These are phyloP conservation scores for Neurospora sublineolata DNA, from an alignment of 495 filamentous ascomycete genomes.

Conservation along the genomic window DNA sequence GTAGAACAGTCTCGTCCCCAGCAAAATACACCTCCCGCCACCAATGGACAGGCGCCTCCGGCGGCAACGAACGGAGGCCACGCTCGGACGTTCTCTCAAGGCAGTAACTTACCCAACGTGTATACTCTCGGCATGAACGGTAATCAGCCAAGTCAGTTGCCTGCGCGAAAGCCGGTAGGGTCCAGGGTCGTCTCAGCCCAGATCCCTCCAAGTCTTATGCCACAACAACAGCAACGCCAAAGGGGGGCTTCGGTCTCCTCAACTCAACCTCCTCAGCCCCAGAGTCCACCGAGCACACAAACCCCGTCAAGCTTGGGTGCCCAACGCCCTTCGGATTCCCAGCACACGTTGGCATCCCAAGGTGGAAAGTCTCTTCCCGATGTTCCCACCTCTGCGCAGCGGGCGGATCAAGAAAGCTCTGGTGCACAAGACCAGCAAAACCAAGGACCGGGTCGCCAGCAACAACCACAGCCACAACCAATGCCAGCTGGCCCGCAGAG, in stretches of 20 bases:
- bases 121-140: background rate
- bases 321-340: background rate
- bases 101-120: background rate
- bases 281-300: background rate
- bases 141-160: background rate
- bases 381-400: background rate
- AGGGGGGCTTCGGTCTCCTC: background rate
- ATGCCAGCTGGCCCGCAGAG: background rate
- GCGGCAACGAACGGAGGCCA: background rate
- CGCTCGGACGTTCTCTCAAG: background rate
- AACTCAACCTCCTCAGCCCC: background rate
- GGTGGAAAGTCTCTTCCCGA: background rate
- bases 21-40: slow-evolving; percentile 11
- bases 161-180: slow-evolving; percentile 4
- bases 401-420: background rate
- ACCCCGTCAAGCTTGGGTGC: background rate
- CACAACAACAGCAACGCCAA: slow-evolving; percentile 2
- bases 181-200: background rate
- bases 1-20: slow-evolving; percentile 10
- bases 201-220: background rate
- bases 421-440: background rate
- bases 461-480: background rate
- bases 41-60: background rate
- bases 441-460: background rate
- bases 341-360: background rate